Evolutionary conservation across 2,329 filamentous ascomycete genomes (phyloP).

Genomic region (Sporothrix brasiliensis): DNA sequence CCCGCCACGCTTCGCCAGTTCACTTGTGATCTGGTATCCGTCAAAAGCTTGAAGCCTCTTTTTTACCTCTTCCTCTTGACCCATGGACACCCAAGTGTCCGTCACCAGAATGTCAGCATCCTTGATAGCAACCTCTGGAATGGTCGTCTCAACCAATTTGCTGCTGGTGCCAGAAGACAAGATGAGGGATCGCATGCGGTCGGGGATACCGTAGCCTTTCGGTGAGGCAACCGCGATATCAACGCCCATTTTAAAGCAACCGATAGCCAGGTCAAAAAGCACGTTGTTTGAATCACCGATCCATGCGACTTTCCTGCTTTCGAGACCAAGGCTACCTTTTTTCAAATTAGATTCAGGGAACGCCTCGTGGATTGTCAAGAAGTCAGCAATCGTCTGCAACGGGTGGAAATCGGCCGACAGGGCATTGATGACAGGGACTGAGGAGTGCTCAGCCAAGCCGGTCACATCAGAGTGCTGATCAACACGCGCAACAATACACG

Average conservation of each 20-base stretch:
- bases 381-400: conserved; percentile 91
- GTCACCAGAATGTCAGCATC: conserved; percentile 89
- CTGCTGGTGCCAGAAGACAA: conserved; percentile 59
- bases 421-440: conserved; percentile 82
- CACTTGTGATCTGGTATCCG: conserved; percentile 88
- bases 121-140: conserved; percentile 83
- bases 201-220: conserved; percentile 78
- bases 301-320: conserved; percentile 91
- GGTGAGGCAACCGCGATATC: conserved; percentile 87
- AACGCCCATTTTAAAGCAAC: conserved; percentile 82
- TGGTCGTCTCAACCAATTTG: conserved; percentile 71
- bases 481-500: conserved; percentile 79
- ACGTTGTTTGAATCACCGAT: conserved; percentile 97
- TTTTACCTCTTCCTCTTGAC: conserved; percentile 82
- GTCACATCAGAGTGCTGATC: conserved; percentile 75
- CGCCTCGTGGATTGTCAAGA: conserved; percentile 82
- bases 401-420: conserved; percentile 92
- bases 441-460: conserved; percentile 69
- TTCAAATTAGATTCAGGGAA: conserved; percentile 57
- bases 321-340: conserved; percentile 62
- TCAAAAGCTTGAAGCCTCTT: conserved; percentile 79
- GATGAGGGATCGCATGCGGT: conserved; percentile 73
- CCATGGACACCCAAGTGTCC: conserved; percentile 98
- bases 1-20: conserved; percentile 79
- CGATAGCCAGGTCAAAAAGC: conserved; percentile 88